Base-by-base conservation (phyloP, 1,139 yeast genomes). In the Hyphopichia khmerensis region DNA sequence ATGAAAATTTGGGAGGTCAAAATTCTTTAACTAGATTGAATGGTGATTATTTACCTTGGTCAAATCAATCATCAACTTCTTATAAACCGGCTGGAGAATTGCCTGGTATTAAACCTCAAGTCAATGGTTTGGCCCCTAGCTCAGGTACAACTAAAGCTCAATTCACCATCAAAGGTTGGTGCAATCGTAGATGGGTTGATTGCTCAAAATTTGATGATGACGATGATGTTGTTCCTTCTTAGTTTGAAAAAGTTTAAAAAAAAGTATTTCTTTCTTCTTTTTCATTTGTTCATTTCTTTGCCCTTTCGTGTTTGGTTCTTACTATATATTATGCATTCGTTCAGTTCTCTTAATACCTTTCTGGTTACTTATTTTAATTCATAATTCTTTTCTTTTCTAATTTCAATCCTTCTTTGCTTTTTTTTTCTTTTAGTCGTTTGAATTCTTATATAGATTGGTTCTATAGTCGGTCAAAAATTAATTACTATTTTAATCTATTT, bases 121-220 rank as follows among this genome's bases (percentile, higher is more conserved):
- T 51, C 16, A 69, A 72, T 48, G 69, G 73, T 7, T 40, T 51
- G 35, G 65, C 72, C 18, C 77, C 77, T 5, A 67, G 61, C 38
- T 61, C 72, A 14, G 76, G 77, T 5, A 55, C 67, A 13, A 62
- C 75, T 8, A 59, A 53, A 36, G 55, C 67, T 32, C 84, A 79
- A 49, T 79, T 68, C 50, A 78, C 82, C 8, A 72, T 73, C 14
- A 75, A 71, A 48, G 82, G 82, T 4, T 78, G 83, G 83, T 65
- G 72, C 46, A 72, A 75, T 49, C 57, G 67, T 45, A 57, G 80
- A 45, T 78, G 82, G 82, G 40, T 64, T 8, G 49, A 47, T 46
- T 41, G 40, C 39, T 38, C 45, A 31, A 44, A 39, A 13, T n/a
- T n/a, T 7, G 35, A 36, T 18, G 33, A 36, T 26, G 29, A 26